phyloP scores from a whole-genome alignment of 192 early-diverging fungal genomes.

The Entomortierella chlamydospora region DNA sequence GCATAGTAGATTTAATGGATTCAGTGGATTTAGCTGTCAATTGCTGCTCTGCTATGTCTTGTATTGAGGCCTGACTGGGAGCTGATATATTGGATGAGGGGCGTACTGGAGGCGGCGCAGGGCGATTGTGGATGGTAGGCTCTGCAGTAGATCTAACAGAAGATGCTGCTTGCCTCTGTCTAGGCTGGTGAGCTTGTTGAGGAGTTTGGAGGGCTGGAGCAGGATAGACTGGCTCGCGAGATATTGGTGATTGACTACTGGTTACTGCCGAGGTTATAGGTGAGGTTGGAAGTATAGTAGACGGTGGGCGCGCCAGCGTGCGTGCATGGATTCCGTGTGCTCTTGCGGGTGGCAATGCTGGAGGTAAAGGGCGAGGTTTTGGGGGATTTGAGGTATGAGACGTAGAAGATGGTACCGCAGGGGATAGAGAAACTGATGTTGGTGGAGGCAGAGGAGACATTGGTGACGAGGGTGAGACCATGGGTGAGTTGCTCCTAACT shows the following conservation, averaged over 20 bases:
- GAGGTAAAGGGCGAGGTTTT: constrained; percentile 20
- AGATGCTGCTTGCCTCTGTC: constrained; percentile 19
- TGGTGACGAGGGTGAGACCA: constrained; percentile 17
- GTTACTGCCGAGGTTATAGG: background rate
- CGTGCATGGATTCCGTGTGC: constrained; percentile 52
- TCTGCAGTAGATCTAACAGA: constrained; percentile 18
- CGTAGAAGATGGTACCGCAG: background rate
- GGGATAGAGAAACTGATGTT: background rate
- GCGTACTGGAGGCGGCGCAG: constrained; percentile 17
- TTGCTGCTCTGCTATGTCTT: background rate
- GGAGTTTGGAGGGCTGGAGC: constrained; percentile 32
- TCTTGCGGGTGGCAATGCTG: constrained; percentile 48
- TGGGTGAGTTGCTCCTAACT: background rate
- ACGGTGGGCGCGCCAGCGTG: constrained; percentile 15
- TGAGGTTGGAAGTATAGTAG: background rate
- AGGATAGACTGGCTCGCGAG: constrained; percentile 24
- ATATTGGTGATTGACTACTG: constrained; percentile 5
- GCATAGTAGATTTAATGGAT: background rate
- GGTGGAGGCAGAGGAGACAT: constrained; percentile 14
- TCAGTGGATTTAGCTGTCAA: background rate
- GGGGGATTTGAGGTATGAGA: background rate
- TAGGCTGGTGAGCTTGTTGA: constrained; percentile 40
- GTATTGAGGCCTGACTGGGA: background rate
- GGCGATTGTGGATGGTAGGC: constrained; percentile 6
- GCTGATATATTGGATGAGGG: background rate